These are phyloP conservation scores for Hsuehochloa calcarea DNA, from an alignment of 176 grass and related monocot genomes.

Conservation along the genomic window DNA sequence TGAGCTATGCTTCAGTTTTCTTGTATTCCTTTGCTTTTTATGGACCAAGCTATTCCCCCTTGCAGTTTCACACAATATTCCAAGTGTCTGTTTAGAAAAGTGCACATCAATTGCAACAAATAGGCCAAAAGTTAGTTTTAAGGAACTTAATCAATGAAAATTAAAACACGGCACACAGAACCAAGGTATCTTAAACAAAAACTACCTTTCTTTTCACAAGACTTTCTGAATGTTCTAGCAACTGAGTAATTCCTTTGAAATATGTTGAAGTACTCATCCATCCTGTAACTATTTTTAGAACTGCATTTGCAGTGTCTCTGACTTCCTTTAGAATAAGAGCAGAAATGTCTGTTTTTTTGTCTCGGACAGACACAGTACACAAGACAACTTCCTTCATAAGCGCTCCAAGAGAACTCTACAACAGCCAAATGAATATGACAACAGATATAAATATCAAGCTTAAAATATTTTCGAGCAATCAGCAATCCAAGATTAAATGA, in stretches of 20 bases:
- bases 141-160: conserved; percentile 33
- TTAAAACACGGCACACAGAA: conserved; percentile 7
- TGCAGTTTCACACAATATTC: conserved; percentile 69
- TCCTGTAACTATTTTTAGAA: conserved; percentile 56
- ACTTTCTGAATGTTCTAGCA: conserved; percentile 65
- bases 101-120: conserved; percentile 15
- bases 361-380: conserved; percentile 48
- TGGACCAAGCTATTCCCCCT: conserved; percentile 56
- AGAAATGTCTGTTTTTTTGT: conserved; percentile 45
- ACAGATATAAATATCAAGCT: conserved; percentile 10
- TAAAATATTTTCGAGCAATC: neutral
- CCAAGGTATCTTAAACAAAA: neutral
- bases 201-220: conserved; percentile 86
- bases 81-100: conserved; percentile 61
- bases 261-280: conserved; percentile 84
- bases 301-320: conserved; percentile 47
- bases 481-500: neutral
- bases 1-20: conserved; percentile 46
- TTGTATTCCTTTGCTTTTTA: conserved; percentile 56
- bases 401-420: conserved; percentile 66
- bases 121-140: conserved; percentile 1
- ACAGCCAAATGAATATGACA: conserved; percentile 24
- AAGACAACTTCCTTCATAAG: conserved; percentile 83
- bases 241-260: conserved; percentile 62
- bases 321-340: conserved; percentile 50